Evolutionary conservation across 2,329 filamentous ascomycete species (phyloP).

Genomic region (Chrysosporium queenslandicum): DNA sequence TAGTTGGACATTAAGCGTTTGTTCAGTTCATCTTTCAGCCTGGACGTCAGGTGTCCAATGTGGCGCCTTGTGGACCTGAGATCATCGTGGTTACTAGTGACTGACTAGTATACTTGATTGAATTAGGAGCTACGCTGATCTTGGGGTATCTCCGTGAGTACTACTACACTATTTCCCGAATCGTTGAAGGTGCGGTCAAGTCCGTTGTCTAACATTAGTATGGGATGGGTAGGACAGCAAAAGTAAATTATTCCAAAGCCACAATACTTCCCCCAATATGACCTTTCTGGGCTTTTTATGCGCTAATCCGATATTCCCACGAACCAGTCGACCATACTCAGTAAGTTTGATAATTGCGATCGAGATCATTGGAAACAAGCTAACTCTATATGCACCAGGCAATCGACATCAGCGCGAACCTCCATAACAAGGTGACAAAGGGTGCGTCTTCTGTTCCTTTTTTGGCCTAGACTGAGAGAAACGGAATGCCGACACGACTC

Average conservation of each 20-base stretch:
- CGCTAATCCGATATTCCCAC: background rate
- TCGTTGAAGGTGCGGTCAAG: too few species aligned
- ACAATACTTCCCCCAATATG: background rate
- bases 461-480: background rate
- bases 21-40: background rate
- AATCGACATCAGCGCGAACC: constrained; percentile 50
- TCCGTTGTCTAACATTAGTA: too few species aligned
- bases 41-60: background rate
- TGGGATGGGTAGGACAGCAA: constrained; percentile 39
- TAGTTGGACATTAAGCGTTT: too few species aligned
- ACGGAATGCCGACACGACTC: background rate
- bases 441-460: constrained; percentile 24
- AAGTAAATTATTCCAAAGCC: constrained; percentile 29
- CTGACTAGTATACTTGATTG: constrained; percentile 16
- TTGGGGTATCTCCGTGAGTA: constrained; percentile 43
- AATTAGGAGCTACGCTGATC: constrained; percentile 35
- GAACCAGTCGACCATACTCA: constrained; percentile 44
- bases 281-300: background rate
- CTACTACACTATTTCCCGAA: background rate
- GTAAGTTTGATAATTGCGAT: constrained; percentile 26
- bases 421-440: constrained; percentile 53
- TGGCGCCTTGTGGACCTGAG: background rate
- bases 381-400: constrained; percentile 29
- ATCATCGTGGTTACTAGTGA: background rate
- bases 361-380: background rate